Evolutionary conservation across 164 flowering plant genomes (phyloP), one percentile per base, ranked within the genome.

Genomic region (Buxus sempervirens): DNA sequence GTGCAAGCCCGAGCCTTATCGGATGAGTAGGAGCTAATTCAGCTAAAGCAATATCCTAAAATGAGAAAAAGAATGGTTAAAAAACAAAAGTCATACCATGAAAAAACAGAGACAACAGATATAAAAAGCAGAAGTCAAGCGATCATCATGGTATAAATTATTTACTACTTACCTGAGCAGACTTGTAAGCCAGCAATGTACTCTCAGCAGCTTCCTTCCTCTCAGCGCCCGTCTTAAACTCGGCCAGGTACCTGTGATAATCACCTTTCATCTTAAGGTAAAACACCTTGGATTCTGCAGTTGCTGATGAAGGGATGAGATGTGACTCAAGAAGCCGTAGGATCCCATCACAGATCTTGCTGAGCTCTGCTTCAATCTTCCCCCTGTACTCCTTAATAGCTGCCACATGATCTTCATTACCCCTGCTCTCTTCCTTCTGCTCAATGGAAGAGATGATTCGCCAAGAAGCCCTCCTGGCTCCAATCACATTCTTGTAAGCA

Each of bases 381-480:
- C 79, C 77, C 74, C 89, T 81, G 65, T 88, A 88, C 14, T 88
- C 88, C 82, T 85, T 88, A 21, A 88, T 88, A 48, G 73, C 73
- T 0, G 70, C 62, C 13, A 88, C 93, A 73, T 86, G 90, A 60
- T 86, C 88, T 41, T 85, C 93, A 70, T 88, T 88, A 28, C 93
- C 93, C 65, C 88, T 81, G 69, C 88, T 85, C 75, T 88, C 92
- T 71, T 88, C 92, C 83, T 87, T 87, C 77, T 85, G 91, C 80
- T 87, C 91, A 54, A 87, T 85, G 60, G 89, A 86, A 18, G 90
- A 88, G 45, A 88, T 88, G 48, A 88, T 88, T 76, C 93, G 77
- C 93, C 93, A 88, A 0, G 93, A 88, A 70, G 93, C 93, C 78
- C 93, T 86, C 71, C 93, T 80, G 9, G 93, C 90, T 21, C 92